Base-by-base conservation (phyloP, 148 eudicot species). In the Diospyros lotus region DNA sequence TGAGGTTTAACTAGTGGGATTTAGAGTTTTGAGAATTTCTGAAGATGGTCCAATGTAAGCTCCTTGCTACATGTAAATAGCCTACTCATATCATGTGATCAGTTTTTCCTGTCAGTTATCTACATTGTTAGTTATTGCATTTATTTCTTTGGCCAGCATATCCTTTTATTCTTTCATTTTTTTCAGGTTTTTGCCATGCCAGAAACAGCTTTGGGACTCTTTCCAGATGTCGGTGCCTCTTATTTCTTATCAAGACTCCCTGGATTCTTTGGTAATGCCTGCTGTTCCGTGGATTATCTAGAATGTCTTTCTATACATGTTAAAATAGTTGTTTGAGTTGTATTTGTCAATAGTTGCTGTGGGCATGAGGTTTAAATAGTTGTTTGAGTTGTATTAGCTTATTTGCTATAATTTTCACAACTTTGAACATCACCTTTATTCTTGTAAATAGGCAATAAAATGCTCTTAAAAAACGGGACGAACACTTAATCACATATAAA, bases 181-280 rank as follows among this genome's bases (percentile, higher is more conserved):
- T 54, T 80, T 66, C 81, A 95, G 98, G 89, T 89, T 67, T 95
- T 90, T 86, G 96, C 98, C 65, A 95, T 95, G 98, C 98, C 98
- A 79, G 98, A 95, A 88, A 90, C 97, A 72, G 96, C 96, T 75
- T 79, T 92, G 79, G 98, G 98, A 71, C 90, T 95, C 73, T 92
- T 92, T 61, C 98, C 98, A 61, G 98, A 95, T 82, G 85, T 95
- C 76, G 98, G 98, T 64, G 97, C 97, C 65, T 89, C 98, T 38
- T 92, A 85, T 78, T 95, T 80, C 81, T 82, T 92, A 77, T 89
- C 98, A 74, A 88, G 98, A 79, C 89, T 95, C 63, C 96, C 96
- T 39, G 97, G 97, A 84, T 92, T 95, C 80, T 95, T 90, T 73
- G 98, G 98, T 95, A 90, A 78, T 66, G 54, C 77, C 59, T 63